Base-by-base conservation (phyloP, 257 asterid species). In the Nicotiana paniculata region DNA sequence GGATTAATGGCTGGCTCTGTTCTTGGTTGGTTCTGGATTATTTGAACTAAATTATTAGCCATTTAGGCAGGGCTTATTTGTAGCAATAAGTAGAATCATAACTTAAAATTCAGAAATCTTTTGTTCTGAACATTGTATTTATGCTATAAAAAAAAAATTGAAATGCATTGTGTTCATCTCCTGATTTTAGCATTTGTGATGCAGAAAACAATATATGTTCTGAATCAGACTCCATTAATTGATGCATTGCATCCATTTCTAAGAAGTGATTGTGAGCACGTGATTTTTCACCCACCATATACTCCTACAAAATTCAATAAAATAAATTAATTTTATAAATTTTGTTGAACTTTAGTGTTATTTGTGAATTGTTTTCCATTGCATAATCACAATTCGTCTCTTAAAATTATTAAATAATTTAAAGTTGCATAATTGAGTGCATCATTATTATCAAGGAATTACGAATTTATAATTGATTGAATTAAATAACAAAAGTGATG, bases 1-100 rank as follows among this genome's bases (percentile, higher is more conserved):
- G 97, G 97, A 18, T 82, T 93, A 57, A 90, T 89, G 16, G 84
- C 86, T 43, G 98, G 98, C 10, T 94, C 97, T 0, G 81, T 90
- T 9, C 83, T 94, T 1, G 93, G 97, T 5, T 94, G 97, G 97
- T 80, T 94, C 84, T 94, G 98, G 98, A 85, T 92, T 24, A 89
- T 92, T 77, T 93, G 83, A 89, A 51, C 13, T 30, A 12, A 46
- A 43, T 10, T 11, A 3, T 65, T 32, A 15, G 74, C 74, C 32
- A 21, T 24, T 70, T 63, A 63, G 69, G 69, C 43, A 66, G 48
- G 48, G 48, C 1, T 30, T 13, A 2, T 66, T 66, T 32, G 74
- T 66, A 72, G 59, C n/a, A 64, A 48, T 48, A 24, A 48, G 15
- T 74, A 46, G 61, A 72, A 72, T 6, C 3, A 5, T 74, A 74